Evolutionary conservation across 2,329 filamentous ascomycete species (phyloP), one percentile per base, ranked within the genome.

Genomic region (Diaporthe amygdali): DNA sequence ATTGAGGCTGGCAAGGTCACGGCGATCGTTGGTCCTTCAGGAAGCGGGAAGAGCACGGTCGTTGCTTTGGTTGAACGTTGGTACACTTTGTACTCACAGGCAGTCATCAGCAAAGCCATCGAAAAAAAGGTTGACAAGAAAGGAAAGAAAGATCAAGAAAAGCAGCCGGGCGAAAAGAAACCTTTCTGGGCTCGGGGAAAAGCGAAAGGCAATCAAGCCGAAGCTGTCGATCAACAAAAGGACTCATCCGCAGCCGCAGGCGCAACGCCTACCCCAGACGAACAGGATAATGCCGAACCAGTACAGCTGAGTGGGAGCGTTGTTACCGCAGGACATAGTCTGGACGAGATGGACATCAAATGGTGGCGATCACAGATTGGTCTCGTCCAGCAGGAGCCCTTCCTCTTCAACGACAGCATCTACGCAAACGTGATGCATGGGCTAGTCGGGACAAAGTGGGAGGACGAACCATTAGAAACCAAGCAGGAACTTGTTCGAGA

Each of bases 1-100:
- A 88, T 94, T 69, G 84, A 88, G 71, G 85, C 88, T 9, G 91
- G 91, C 25, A 92, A 93, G 76, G 87, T 91, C 2, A 94, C 92
- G 0, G 93, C 93, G 2, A 91, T 95, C 22, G 92, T 95, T 25
- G 93, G 93, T 0, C 88, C 91, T 0, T 93, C 91, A 2, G 93
- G 93, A 0, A 91, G 88, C 5, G 93, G 93, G 0, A 95, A 95
- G 79, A 93, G 90, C 64, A 95, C 93, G 0, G 89, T 94, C 32
- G 89, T 94, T 0, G 91, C 90, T 0, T 81, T 95, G 2, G 83
- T 94, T 3, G 90, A 94, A 77, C 84, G 92, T 39, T 94, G 92
- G 91, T 94, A 94, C 77, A 88, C 89, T 2, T 82, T 92, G 0
- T 82, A 86, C 44, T 83, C 87, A 7, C 85, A 90, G 71, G 81